phyloP scores from a whole-genome alignment of 495 filamentous ascomycete genomes.

The Penicillium lagena region DNA sequence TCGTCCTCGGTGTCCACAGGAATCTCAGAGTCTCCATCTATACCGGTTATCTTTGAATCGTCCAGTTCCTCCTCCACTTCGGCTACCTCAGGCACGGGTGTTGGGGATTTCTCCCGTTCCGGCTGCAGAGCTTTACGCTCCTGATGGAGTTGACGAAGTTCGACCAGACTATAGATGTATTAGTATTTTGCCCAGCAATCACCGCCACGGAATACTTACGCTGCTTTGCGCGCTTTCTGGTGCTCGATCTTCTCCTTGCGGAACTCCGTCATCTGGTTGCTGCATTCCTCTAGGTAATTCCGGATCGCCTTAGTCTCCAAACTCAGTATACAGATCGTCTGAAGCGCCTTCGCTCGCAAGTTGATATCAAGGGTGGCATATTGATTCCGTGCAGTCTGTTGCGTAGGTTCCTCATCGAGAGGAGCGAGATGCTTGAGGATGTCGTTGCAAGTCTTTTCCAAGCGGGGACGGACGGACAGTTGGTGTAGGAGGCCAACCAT shows the following conservation, averaged over 20 bases:
- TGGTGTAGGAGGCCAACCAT: constrained; percentile 82
- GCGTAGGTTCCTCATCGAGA: constrained; percentile 61
- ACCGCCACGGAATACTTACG: constrained; percentile 50
- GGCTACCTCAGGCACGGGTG: constrained; percentile 60
- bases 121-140: constrained; percentile 82
- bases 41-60: constrained; percentile 62
- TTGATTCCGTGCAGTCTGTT: constrained; percentile 61
- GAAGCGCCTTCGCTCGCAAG: constrained; percentile 67
- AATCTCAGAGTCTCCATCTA: constrained; percentile 49
- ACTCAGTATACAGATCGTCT: constrained; percentile 84
- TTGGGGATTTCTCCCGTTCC: constrained; percentile 52
- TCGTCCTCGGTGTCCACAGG: constrained; percentile 58
- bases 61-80: constrained; percentile 46
- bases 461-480: constrained; percentile 66
- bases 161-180: constrained; percentile 55
- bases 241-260: constrained; percentile 93
- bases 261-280: constrained; percentile 84
- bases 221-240: constrained; percentile 73
- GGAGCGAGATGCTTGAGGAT: constrained; percentile 76
- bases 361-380: constrained; percentile 78
- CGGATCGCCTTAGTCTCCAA: constrained; percentile 78
- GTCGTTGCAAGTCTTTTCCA: constrained; percentile 66
- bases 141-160: constrained; percentile 75
- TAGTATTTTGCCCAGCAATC: no score
- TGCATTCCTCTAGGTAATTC: constrained; percentile 84